These are phyloP conservation scores for Ottelia alismoides DNA, from an alignment of 106 monocot species.

Conservation along the genomic window DNA sequence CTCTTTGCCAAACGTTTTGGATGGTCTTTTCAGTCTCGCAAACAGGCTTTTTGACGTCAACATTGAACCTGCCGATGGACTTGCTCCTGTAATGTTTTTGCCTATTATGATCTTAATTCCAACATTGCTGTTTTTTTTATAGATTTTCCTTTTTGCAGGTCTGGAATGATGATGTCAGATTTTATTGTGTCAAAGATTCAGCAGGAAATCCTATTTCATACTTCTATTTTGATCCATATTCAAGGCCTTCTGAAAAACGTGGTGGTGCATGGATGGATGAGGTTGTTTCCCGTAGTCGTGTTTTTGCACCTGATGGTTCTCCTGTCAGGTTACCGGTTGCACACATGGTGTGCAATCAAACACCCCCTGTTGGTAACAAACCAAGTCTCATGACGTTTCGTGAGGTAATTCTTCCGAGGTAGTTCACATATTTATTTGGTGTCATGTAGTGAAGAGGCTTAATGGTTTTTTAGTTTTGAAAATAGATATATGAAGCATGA, in stretches of 20 bases:
- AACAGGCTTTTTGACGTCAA: constrained; percentile 75
- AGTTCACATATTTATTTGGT: no score
- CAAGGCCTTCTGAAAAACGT: constrained; percentile 93
- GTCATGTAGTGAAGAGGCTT: no score
- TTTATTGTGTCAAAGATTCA: constrained; percentile 88
- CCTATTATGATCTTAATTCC: no score
- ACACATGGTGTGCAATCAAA: constrained; percentile 98
- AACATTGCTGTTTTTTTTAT: no score
- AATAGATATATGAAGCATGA: no score
- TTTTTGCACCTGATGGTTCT: constrained; percentile 61
- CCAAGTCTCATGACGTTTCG: constrained; percentile 98
- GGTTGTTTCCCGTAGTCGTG: constrained; percentile 77
- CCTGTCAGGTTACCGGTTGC: constrained; percentile 79
- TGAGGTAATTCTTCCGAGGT: no score
- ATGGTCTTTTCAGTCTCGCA: constrained; percentile 88
- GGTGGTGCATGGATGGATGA: constrained; percentile 99
- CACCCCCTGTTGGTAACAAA: constrained; percentile 80
- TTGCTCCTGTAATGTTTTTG: constrained; percentile 90
- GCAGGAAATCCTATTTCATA: constrained; percentile 72
- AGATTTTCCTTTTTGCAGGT: no score
- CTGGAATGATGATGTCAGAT: constrained; percentile 84
- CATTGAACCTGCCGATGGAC: constrained; percentile 84
- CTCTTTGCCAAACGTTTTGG: constrained; percentile 89
- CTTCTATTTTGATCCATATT: constrained; percentile 98
- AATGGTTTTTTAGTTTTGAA: no score